A percentile compares a stretch with the other conserved stretches of the same genome.
Conservation (phyloP, 2,329 filamentous ascomycete species). For the Fusarium sp. region DNA sequence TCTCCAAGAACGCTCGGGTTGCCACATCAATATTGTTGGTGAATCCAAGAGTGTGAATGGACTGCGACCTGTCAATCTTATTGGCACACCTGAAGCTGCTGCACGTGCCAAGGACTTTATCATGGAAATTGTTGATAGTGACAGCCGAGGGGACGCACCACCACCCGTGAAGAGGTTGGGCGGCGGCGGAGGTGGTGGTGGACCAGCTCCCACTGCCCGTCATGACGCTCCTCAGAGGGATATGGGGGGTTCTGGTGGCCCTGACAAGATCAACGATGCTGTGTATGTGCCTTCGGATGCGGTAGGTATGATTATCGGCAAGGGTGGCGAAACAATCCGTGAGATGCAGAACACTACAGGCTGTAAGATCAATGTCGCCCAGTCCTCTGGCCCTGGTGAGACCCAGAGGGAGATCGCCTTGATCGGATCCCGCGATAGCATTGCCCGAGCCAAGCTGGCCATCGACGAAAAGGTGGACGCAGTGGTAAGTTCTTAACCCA, state of each 20-base stretch:
- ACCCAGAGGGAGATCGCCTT: slow-evolving; percentile 88
- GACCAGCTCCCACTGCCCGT: slow-evolving; percentile 46
- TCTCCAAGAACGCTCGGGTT: slow-evolving; percentile 90
- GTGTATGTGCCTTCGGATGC: slow-evolving; percentile 91
- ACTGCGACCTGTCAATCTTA: slow-evolving; percentile 89
- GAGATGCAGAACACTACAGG: slow-evolving; percentile 90
- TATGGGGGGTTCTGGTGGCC: slow-evolving; percentile 58
- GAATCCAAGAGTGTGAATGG: slow-evolving; percentile 95
- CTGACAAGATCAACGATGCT: slow-evolving; percentile 82
- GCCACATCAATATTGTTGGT: slow-evolving; percentile 94
- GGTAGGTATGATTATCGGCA: slow-evolving; percentile 96
- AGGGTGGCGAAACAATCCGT: slow-evolving; percentile 93
- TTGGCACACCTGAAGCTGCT: slow-evolving; percentile 81
- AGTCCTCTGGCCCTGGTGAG: slow-evolving; percentile 81
- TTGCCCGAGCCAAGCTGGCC: slow-evolving; percentile 82
- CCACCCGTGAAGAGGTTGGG: slow-evolving; percentile 48
- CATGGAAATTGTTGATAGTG: slow-evolving; percentile 93
- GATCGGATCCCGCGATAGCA: slow-evolving; percentile 81
- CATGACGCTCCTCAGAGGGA: slow-evolving; percentile 52
- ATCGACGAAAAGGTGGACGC: slow-evolving; percentile 95
- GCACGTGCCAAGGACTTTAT: slow-evolving; percentile 87
- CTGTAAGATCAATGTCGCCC: slow-evolving; percentile 95
- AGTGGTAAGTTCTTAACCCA: slow-evolving; percentile 69
- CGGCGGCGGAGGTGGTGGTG: slow-evolving; percentile 39
- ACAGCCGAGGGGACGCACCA: slow-evolving; percentile 72